A percentile compares a stretch with the other conserved stretches of the same genome.
Conservation (phyloP, 2,329 filamentous ascomycete species). For the Trichoderma asperellum region DNA sequence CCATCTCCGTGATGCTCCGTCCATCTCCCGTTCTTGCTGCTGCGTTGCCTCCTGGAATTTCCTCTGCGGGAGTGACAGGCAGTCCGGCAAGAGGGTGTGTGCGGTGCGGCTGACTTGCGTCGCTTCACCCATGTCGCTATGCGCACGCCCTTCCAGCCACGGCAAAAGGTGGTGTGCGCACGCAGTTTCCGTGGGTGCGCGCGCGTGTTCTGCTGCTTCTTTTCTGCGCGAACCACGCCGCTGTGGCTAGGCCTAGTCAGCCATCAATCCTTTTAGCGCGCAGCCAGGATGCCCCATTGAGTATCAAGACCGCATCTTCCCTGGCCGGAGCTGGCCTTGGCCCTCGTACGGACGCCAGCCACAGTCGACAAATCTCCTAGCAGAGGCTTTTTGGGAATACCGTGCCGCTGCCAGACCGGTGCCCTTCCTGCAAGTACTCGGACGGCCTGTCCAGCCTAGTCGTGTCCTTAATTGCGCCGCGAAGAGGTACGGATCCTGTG, state of each 20-base stretch:
- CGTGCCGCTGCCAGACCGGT: constrained; percentile 27
- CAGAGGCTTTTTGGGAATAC: constrained; percentile 20
- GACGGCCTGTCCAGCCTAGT: background rate
- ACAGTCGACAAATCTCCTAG: constrained; percentile 25
- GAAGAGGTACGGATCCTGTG: constrained; percentile 6
- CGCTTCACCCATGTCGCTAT: constrained; percentile 19
- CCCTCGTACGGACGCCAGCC: constrained; percentile 26
- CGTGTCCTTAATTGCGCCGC: background rate
- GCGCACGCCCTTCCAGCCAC: constrained; percentile 21
- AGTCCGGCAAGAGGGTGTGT: constrained; percentile 10
- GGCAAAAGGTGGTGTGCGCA: constrained; percentile 24
- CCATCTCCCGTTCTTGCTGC: constrained; percentile 1
- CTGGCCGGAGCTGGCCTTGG: constrained; percentile 26
- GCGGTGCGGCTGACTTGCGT: constrained; percentile 28
- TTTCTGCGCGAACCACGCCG: constrained; percentile 29
- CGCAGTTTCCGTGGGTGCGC: constrained; percentile 15
- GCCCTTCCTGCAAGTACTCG: constrained; percentile 1
- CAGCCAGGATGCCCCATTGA: constrained; percentile 28
- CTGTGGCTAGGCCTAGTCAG: constrained; percentile 20
- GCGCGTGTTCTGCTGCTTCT: constrained; percentile 28
- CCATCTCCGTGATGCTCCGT: constrained; percentile 19
- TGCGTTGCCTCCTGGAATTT: constrained; percentile 20
- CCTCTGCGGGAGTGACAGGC: constrained; percentile 18
- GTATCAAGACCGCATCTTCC: constrained; percentile 29
- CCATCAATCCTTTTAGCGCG: constrained; percentile 27